A percentile compares a stretch with the other conserved stretches of the same genome.
Conservation (phyloP, 768 basidiomycete genomes). For the Panellus pusillus region DNA sequence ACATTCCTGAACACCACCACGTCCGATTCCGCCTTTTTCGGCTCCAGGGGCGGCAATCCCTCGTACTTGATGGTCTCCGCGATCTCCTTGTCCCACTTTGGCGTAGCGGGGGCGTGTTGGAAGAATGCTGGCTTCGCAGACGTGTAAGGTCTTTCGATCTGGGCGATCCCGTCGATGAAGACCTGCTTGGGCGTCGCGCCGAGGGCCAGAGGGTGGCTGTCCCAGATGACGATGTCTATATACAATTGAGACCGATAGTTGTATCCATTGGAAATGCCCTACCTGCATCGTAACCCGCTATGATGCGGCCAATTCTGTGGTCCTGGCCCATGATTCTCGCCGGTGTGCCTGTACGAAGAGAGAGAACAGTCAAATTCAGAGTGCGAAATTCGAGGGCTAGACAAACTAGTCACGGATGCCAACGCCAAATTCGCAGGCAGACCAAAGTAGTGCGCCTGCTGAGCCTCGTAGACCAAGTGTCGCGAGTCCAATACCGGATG, state of each 20-base stretch:
- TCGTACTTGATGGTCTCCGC: constrained; percentile 56
- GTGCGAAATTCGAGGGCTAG: constrained; percentile 51
- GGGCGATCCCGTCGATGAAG: constrained; percentile 80
- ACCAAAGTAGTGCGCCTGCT: constrained; percentile 68
- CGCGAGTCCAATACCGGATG: constrained; percentile 62
- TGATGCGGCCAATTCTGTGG: constrained; percentile 10
- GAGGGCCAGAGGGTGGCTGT: constrained; percentile 72
- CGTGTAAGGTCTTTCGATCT: constrained; percentile 41
- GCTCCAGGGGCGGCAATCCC: constrained; percentile 61
- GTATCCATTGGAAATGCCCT: not conserved
- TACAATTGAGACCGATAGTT: not conserved
- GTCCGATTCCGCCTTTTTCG: not conserved
- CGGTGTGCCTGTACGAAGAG: constrained; percentile 34
- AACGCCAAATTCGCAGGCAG: constrained; percentile 57
- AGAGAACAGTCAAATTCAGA: constrained; percentile 35
- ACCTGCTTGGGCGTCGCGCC: constrained; percentile 83
- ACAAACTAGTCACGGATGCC: constrained; percentile 60
- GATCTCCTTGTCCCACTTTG: constrained; percentile 65
- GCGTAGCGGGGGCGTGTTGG: constrained; percentile 53
- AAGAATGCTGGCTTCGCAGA: constrained; percentile 44
- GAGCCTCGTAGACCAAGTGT: constrained; percentile 69
- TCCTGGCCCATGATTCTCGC: not conserved
- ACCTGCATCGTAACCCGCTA: constrained; percentile 69
- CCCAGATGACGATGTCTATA: constrained; percentile 59
- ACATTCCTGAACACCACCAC: constrained; percentile 18